phyloP scores from a whole-genome alignment of 805 yeast genomes.

The Metschnikowia dekortorum region DNA sequence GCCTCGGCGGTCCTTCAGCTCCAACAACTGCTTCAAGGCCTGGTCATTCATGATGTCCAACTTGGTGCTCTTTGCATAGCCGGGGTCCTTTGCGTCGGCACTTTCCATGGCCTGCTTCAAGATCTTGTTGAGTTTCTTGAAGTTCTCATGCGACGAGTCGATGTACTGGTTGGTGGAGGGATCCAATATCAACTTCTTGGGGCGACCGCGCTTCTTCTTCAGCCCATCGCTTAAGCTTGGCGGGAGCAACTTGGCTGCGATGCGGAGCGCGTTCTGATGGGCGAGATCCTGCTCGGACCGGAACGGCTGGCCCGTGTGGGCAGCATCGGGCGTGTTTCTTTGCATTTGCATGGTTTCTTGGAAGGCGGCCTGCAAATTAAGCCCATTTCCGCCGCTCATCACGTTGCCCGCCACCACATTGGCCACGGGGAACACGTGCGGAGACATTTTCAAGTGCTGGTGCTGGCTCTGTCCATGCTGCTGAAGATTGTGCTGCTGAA shows the following conservation, averaged over 20 bases:
- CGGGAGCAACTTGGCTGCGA: slow-evolving; percentile 9
- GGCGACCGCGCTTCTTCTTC: slow-evolving; percentile 40
- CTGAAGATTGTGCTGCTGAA: slow-evolving; percentile 5
- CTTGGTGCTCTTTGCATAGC: slow-evolving; percentile 1
- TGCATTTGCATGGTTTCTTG: slow-evolving; percentile 6
- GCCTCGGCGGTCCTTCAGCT: slow-evolving; percentile 44
- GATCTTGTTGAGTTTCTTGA: slow-evolving; percentile 34
- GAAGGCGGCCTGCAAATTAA: slow-evolving; percentile 2
- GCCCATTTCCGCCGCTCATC: not conserved
- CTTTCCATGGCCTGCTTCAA: slow-evolving; percentile 16
- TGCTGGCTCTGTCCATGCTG: slow-evolving; percentile 8
- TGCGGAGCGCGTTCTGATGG: not conserved
- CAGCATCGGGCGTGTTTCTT: not conserved
- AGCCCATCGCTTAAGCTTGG: slow-evolving; percentile 9
- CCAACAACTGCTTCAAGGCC: slow-evolving; percentile 25
- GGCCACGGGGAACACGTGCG: not conserved
- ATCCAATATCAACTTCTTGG: slow-evolving; percentile 37
- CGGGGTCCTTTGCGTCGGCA: slow-evolving; percentile 2
- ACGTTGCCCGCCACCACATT: not conserved
- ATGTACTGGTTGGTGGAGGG: slow-evolving; percentile 39
- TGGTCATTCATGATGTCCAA: slow-evolving; percentile 9
- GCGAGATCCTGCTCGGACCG: slow-evolving; percentile 2
- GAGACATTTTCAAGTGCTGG: not conserved
- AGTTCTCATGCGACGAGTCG: slow-evolving; percentile 40
- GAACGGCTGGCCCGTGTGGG: not conserved